These are phyloP conservation scores for Nidularia pulvinata DNA, from an alignment of 768 basidiomycete species.

Conservation along the genomic window DNA sequence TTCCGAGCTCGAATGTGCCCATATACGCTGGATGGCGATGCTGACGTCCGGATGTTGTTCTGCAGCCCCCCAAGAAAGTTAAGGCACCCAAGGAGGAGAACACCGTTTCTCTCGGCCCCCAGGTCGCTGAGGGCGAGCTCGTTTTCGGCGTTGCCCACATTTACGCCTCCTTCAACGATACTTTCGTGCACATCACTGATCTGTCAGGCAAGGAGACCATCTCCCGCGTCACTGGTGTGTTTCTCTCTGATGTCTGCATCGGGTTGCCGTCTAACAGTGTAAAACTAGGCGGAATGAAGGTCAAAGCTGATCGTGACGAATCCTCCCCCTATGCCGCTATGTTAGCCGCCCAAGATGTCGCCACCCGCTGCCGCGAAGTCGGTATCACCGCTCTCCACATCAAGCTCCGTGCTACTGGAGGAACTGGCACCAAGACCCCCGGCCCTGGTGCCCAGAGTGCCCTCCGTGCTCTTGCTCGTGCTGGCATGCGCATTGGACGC, in stretches of 20 bases:
- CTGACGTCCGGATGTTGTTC: slow-evolving; percentile 48
- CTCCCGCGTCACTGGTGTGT: slow-evolving; percentile 93
- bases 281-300: slow-evolving; percentile 93
- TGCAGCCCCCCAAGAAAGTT: slow-evolving; percentile 81
- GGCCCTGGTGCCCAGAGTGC: slow-evolving; percentile 99
- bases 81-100: slow-evolving; percentile 80
- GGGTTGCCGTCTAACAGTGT: background rate
- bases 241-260: background rate
- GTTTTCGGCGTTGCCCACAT: slow-evolving; percentile 99
- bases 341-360: slow-evolving; percentile 98
- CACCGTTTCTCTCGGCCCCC: slow-evolving; percentile 91
- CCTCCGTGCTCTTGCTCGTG: slow-evolving; percentile 96
- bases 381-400: slow-evolving; percentile 98
- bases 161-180: slow-evolving; percentile 99
- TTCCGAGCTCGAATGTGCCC: slow-evolving; percentile 2
- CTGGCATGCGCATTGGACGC: slow-evolving; percentile 97
- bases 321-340: slow-evolving; percentile 97
- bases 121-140: slow-evolving; percentile 94
- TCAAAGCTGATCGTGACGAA: slow-evolving; percentile 99
- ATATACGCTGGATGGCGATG: slow-evolving; percentile 44
- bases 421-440: slow-evolving; percentile 96
- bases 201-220: slow-evolving; percentile 99
- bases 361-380: slow-evolving; percentile 95
- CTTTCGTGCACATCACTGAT: slow-evolving; percentile 99
- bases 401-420: slow-evolving; percentile 98